phyloP scores from a whole-genome alignment of 306 rosid species.

The Vigna reflexopilosa region DNA sequence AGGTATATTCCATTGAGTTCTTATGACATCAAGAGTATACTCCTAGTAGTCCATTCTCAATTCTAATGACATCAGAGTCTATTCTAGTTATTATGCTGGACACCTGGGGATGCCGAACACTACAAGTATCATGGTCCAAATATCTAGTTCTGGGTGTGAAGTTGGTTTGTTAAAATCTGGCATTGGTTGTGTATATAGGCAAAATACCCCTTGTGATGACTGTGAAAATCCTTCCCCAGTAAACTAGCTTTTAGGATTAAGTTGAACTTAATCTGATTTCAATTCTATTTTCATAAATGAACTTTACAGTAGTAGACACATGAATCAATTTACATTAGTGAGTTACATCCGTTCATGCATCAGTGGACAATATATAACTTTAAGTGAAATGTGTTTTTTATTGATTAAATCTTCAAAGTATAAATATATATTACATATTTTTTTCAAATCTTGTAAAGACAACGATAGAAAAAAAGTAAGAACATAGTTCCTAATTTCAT shows the following conservation, averaged over 20 bases:
- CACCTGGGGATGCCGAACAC: background rate
- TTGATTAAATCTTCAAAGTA: background rate
- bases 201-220: conserved; percentile 1
- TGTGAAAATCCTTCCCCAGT: background rate
- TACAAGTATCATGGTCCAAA: background rate
- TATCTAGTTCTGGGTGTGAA: background rate
- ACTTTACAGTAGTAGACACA: background rate
- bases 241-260: conserved; percentile 8
- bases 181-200: background rate
- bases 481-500: background rate
- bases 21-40: background rate
- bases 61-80: background rate
- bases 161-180: background rate
- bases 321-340: background rate
- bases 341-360: background rate
- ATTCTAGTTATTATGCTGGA: background rate
- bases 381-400: background rate
- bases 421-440: background rate
- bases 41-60: background rate
- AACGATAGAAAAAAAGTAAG: background rate
- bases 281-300: conserved; percentile 11
- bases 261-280: background rate
- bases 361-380: background rate
- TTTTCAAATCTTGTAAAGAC: background rate
- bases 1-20: background rate